Evolutionary conservation across 129 eudicot species (phyloP).

Genomic region (Silybum marianum): DNA sequence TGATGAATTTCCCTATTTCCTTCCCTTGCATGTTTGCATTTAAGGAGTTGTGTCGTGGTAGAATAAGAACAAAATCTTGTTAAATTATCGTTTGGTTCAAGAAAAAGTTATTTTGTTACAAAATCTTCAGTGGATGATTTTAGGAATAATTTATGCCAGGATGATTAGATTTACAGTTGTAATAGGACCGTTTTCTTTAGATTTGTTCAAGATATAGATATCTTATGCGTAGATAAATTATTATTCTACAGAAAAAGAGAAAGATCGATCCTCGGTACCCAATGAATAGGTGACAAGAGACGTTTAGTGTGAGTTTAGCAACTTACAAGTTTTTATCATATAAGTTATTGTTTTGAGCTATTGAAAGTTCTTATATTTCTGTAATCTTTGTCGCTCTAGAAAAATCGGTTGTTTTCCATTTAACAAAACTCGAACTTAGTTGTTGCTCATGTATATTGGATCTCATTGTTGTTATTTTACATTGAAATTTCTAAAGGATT

Average conservation of each 20-base stretch:
- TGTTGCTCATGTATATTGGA: not conserved
- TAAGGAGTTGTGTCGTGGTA: not conserved
- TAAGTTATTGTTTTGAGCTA: too few relatives aligned
- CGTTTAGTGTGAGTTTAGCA: not conserved
- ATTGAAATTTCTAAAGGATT: too few relatives aligned
- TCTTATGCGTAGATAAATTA: not conserved
- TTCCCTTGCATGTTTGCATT: not conserved
- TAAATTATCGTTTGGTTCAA: not conserved
- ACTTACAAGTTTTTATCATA: not conserved
- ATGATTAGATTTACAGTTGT: not conserved
- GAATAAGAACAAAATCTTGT: not conserved
- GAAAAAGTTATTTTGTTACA: not conserved
- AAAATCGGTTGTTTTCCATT: not conserved
- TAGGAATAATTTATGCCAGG: not conserved
- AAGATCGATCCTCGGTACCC: not conserved
- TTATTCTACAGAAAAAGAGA: not conserved
- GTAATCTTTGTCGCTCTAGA: not conserved
- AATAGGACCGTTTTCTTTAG: not conserved
- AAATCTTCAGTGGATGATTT: not conserved
- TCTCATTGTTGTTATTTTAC: too few relatives aligned
- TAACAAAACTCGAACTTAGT: not conserved
- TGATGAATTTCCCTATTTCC: too few relatives aligned
- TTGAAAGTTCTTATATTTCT: not conserved
- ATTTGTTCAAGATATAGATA: not conserved
- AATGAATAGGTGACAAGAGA: not conserved